These are phyloP conservation scores for Jaenimonas drosophilae DNA, from an alignment of 208 protist species.

Conservation along the genomic window DNA sequence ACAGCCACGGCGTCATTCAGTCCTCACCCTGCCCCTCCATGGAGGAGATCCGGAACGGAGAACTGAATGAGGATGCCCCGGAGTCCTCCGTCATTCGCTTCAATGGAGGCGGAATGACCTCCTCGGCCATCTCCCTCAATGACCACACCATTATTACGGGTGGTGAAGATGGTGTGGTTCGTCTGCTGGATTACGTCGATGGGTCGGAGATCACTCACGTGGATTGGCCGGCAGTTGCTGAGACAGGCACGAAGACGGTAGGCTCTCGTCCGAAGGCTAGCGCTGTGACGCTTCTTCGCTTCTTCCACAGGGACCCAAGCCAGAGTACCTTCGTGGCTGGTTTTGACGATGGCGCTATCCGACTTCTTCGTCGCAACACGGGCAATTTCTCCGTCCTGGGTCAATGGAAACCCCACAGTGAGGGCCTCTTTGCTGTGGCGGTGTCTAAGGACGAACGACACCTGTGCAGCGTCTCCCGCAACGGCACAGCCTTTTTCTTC, in stretches of 20 bases:
- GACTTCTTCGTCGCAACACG: slow-evolving; percentile 31
- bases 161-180: slow-evolving; percentile 88
- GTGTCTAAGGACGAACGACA: slow-evolving; percentile 40
- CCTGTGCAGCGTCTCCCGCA: slow-evolving; percentile 73
- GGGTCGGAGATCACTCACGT: slow-evolving; percentile 37
- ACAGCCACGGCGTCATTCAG: slow-evolving; percentile 43
- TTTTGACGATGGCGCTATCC: slow-evolving; percentile 83
- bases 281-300: slow-evolving; percentile 12
- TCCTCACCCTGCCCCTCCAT: slow-evolving; percentile 19
- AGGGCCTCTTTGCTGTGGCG: slow-evolving; percentile 40
- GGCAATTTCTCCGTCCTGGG: slow-evolving; percentile 50
- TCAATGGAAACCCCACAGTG: slow-evolving; percentile 64
- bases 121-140: slow-evolving; percentile 58
- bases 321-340: slow-evolving; percentile 50
- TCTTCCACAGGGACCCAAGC: slow-evolving; percentile 20
- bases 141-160: slow-evolving; percentile 78
- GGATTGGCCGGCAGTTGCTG: not conserved
- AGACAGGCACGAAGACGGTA: not conserved
- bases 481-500: slow-evolving; percentile 93
- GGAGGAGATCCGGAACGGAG: slow-evolving; percentile 8
- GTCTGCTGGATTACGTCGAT: slow-evolving; percentile 84
- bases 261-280: not conserved
- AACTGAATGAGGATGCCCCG: not conserved
- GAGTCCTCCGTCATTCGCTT: slow-evolving; percentile 29
- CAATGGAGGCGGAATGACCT: slow-evolving; percentile 88